Conservation (phyloP, 2,329 filamentous ascomycete genomes). For the Alternaria consortialis region DNA sequence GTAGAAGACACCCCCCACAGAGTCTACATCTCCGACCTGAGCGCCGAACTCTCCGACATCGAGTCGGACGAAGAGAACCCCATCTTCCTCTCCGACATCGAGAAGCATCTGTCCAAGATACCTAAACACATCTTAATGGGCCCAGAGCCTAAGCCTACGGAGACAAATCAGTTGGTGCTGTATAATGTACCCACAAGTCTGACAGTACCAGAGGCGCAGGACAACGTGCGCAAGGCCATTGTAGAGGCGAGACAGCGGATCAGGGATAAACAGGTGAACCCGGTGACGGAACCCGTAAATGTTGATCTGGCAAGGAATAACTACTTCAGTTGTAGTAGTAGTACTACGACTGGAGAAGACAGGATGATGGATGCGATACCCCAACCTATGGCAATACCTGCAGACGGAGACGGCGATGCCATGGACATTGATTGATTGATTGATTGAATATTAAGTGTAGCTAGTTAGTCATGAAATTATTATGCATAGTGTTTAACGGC, state of each 20-base stretch:
- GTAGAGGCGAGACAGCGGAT: constrained; percentile 77
- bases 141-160: constrained; percentile 54
- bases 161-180: constrained; percentile 75
- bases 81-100: constrained; percentile 85
- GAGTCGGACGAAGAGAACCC: constrained; percentile 70
- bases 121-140: constrained; percentile 72
- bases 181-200: constrained; percentile 83
- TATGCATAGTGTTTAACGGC: background rate
- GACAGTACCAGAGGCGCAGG: constrained; percentile 75
- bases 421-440: constrained; percentile 69
- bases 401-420: constrained; percentile 62
- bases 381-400: constrained; percentile 7
- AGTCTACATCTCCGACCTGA: constrained; percentile 90
- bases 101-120: constrained; percentile 77
- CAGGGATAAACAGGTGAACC: constrained; percentile 64
- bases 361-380: constrained; percentile 15
- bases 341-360: background rate
- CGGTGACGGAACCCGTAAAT: constrained; percentile 43
- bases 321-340: background rate
- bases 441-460: background rate
- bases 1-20: constrained; percentile 87
- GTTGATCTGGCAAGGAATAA: constrained; percentile 9
- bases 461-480: constrained; percentile 9
- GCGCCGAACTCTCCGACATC: constrained; percentile 80
- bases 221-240: constrained; percentile 81